phyloP scores from a whole-genome alignment of 495 filamentous ascomycete species.

The Aspergillus egyptiacus region DNA sequence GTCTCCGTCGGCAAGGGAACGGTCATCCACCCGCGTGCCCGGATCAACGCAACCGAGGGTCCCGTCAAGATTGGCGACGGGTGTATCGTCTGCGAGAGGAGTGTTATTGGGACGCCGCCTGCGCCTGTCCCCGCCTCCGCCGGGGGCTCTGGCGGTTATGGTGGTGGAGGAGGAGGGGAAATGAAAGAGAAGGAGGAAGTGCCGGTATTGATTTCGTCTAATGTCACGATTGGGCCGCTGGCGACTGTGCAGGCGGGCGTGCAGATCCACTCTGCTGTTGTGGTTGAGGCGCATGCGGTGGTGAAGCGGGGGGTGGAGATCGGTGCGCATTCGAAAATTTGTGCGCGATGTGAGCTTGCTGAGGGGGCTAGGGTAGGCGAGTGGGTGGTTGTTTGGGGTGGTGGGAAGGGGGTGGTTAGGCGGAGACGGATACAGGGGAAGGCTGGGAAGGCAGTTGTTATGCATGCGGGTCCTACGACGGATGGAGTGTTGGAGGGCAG shows the following conservation, averaged over 20 bases:
- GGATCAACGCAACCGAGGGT: slow-evolving; percentile 61
- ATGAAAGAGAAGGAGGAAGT: slow-evolving; percentile 8
- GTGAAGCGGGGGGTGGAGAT: slow-evolving; percentile 29
- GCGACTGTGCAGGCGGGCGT: slow-evolving; percentile 31
- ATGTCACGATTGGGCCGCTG: slow-evolving; percentile 31
- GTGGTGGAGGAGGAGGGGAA: neutral
- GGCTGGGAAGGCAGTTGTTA: slow-evolving; percentile 19
- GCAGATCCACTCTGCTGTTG: slow-evolving; percentile 30
- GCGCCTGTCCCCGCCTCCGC: slow-evolving; percentile 22
- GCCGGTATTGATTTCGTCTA: slow-evolving; percentile 31
- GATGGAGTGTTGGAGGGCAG: slow-evolving; percentile 27
- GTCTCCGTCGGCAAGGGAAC: slow-evolving; percentile 66
- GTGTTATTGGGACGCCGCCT: slow-evolving; percentile 48
- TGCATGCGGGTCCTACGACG: slow-evolving; percentile 12
- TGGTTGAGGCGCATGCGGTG: slow-evolving; percentile 31
- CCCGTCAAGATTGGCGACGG: slow-evolving; percentile 65
- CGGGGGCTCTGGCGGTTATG: slow-evolving; percentile 2
- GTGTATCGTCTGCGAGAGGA: slow-evolving; percentile 72
- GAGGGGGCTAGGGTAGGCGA: slow-evolving; percentile 26
- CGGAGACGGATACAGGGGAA: slow-evolving; percentile 26
- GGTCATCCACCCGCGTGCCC: slow-evolving; percentile 76
- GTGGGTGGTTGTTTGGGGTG: slow-evolving; percentile 43
- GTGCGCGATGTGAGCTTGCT: slow-evolving; percentile 31
- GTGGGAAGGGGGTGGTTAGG: slow-evolving; percentile 29
- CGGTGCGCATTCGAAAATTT: slow-evolving; percentile 39